phyloP scores from a whole-genome alignment of 768 basidiomycete genomes.

The Lentinula aciculospora region DNA sequence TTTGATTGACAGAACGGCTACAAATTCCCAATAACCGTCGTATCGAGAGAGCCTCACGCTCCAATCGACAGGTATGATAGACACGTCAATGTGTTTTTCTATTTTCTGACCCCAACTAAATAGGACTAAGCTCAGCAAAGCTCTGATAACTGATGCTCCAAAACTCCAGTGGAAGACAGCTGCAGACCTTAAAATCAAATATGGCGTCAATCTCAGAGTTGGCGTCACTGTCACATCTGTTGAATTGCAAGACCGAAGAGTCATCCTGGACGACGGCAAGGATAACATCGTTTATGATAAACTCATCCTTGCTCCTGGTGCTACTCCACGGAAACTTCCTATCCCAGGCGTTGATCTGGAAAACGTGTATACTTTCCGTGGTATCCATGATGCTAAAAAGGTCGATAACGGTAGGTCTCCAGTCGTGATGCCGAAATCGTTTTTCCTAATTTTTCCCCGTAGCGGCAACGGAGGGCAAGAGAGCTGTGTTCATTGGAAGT shows the following conservation, averaged over 20 bases:
- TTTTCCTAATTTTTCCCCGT: not conserved
- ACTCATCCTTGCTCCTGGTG: conserved; percentile 77
- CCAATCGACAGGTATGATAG: conserved; percentile 73
- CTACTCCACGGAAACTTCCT: conserved; percentile 67
- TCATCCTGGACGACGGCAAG: conserved; percentile 55
- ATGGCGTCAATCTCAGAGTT: conserved; percentile 59
- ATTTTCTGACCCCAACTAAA: conserved; percentile 2
- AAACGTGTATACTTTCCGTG: conserved; percentile 74
- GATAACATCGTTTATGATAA: conserved; percentile 64
- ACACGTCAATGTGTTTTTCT: not conserved
- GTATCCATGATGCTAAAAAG: conserved; percentile 63
- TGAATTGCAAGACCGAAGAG: conserved; percentile 55
- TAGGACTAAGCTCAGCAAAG: conserved; percentile 88
- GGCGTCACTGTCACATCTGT: conserved; percentile 65
- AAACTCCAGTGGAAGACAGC: conserved; percentile 72
- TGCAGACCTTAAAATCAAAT: conserved; percentile 73
- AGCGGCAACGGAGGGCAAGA: conserved; percentile 71
- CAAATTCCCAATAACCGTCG: conserved; percentile 66
- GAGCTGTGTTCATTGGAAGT: conserved; percentile 77
- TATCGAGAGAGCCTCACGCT: conserved; percentile 73
- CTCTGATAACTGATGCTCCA: conserved; percentile 68
- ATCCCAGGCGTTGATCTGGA: conserved; percentile 68
- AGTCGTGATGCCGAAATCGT: not conserved
- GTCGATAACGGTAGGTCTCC: conserved; percentile 55
- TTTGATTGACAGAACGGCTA: conserved; percentile 57